phyloP scores from a whole-genome alignment of 768 basidiomycete species.

The Daedaleopsis sinensis region DNA sequence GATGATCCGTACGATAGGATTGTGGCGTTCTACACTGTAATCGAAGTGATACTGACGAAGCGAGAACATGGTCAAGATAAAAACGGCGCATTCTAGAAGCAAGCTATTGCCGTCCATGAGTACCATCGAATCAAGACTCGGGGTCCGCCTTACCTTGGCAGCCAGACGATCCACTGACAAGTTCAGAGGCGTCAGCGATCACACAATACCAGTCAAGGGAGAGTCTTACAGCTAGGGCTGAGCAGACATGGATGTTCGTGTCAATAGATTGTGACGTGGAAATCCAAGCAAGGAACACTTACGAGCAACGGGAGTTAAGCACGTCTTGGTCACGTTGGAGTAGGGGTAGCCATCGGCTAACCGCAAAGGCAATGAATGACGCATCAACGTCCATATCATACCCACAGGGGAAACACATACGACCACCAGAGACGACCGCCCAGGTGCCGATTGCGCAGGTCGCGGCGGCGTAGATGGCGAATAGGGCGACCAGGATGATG shows the following conservation, averaged over 20 bases:
- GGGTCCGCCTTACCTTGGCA: constrained; percentile 6
- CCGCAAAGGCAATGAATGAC: too few species aligned
- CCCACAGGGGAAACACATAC: constrained; percentile 1
- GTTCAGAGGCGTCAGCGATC: background rate
- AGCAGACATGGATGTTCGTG: background rate
- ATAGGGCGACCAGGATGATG: constrained; percentile 4
- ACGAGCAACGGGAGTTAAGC: constrained; percentile 11
- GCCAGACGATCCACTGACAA: constrained; percentile 19
- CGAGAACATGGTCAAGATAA: constrained; percentile 14
- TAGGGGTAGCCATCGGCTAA: constrained; percentile 6
- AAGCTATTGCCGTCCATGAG: background rate
- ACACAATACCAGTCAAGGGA: too few species aligned
- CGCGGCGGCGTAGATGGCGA: constrained; percentile 4
- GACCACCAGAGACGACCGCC: constrained; percentile 7
- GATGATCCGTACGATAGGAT: constrained; percentile 7
- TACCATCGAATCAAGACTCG: background rate
- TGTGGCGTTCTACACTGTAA: background rate
- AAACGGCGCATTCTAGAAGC: constrained; percentile 12
- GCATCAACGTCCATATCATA: background rate
- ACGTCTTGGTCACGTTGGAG: constrained; percentile 1
- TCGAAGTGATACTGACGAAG: constrained; percentile 10
- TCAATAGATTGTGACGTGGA: background rate
- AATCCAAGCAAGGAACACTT: background rate
- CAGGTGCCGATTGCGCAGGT: constrained; percentile 10
- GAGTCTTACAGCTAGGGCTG: constrained; percentile 6